Evolutionary conservation across 768 basidiomycete species (phyloP).

Genomic region (Termitomyces sp.): DNA sequence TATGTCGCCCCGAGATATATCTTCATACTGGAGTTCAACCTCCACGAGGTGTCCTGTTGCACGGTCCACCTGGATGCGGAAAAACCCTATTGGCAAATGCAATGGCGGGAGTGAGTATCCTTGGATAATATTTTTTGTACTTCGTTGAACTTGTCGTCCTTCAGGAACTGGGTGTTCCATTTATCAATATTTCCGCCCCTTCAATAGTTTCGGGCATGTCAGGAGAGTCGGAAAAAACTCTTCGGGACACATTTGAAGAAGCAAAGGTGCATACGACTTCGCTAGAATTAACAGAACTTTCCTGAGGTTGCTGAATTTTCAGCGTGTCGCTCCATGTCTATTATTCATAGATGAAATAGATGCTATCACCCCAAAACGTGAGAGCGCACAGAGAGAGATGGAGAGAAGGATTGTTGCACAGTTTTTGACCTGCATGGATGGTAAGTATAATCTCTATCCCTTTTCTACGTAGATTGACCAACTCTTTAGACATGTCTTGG

Average conservation of each 20-base stretch:
- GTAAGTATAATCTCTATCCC: slow-evolving; percentile 38
- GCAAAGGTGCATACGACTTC: slow-evolving; percentile 63
- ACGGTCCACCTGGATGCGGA: slow-evolving; percentile 96
- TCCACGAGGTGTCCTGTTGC: slow-evolving; percentile 86
- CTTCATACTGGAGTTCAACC: slow-evolving; percentile 89
- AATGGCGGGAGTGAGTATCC: slow-evolving; percentile 78
- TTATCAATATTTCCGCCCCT: slow-evolving; percentile 93
- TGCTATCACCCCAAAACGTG: slow-evolving; percentile 95
- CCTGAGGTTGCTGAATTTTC: background rate
- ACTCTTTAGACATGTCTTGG: slow-evolving; percentile 80
- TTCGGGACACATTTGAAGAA: slow-evolving; percentile 95
- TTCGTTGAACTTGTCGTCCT: background rate
- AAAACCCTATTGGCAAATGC: slow-evolving; percentile 95
- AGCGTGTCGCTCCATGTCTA: slow-evolving; percentile 90
- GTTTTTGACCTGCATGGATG: slow-evolving; percentile 98
- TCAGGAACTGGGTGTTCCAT: slow-evolving; percentile 89
- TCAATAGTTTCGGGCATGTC: slow-evolving; percentile 98
- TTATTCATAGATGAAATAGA: slow-evolving; percentile 98
- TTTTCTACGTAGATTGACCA: background rate
- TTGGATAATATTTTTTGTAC: background rate
- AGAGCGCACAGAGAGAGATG: slow-evolving; percentile 98
- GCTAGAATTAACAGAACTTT: background rate
- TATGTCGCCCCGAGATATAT: slow-evolving; percentile 95
- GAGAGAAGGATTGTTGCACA: slow-evolving; percentile 96
- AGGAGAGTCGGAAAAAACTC: slow-evolving; percentile 95